Evolutionary conservation across 768 basidiomycete species (phyloP), one percentile per base, ranked within the genome.

Genomic region (Gyrodon lividus): DNA sequence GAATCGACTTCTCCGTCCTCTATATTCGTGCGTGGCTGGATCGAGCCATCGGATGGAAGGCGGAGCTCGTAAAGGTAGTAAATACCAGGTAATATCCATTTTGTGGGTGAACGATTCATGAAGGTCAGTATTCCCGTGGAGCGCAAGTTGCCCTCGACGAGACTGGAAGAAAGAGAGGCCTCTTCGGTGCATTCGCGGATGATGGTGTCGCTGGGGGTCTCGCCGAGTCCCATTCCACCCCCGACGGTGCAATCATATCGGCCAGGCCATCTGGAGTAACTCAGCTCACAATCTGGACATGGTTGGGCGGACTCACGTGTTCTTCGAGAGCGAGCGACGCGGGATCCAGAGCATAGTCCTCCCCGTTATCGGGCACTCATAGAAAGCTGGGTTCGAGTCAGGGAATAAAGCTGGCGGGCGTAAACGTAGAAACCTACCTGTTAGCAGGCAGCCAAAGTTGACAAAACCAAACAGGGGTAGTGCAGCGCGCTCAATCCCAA

Each of bases 11-110:
- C 74, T 3, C 74, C 73, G 28, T 77, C 74, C 20, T 34, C 48
- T n/a, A 33, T 28, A 48, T 77, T 77, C 31, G 66, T 66, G 37
- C 62, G 59, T 3, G 76, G 76, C 1, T 52, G 46, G 31, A 73
- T 54, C 12, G 65, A 50, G 2, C 65, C 65, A 50, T 76, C 67
- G 6, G 61, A 47, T 0, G 72, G 74, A 10, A 77, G 63, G 12
- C 69, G 67, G 10, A 78, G 67, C 33, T 77, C 76, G 45, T 72
- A 77, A 31, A 74, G 68, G 50, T 74, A 73, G 56, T 77, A 77
- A 17, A 75, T 60, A 19, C 74, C 74, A 5, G 77, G 77, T n/a
- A 77, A 58, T 16, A 76, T 64, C 74, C 74, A 77, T 35, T 66
- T 66, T 16, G 68, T 60, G 6, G 73, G 74, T 0, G 75, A 76